Evolutionary conservation across 495 filamentous ascomycete species (phyloP), one percentile per base, ranked within the genome.

Genomic region (Hyaloscypha finlandica): DNA sequence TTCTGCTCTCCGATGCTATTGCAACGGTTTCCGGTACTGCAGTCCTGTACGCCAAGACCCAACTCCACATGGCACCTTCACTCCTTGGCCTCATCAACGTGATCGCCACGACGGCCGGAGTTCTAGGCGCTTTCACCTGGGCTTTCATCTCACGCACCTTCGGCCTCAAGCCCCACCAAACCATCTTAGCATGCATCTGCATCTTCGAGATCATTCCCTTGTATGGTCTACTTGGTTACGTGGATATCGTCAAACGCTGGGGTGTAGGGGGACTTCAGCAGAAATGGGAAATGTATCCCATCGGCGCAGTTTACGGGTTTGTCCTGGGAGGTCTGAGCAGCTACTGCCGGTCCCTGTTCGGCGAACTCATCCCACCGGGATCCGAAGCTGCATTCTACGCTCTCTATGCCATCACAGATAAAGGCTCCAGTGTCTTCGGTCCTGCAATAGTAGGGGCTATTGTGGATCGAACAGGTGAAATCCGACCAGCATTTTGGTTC

Each of bases 311-410:
- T 55, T 99, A 97, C 73, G 95, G 95, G 3, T 85, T 99, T 63
- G 93, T 97, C 4, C 87, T 99, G 61, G 95, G 94, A 19, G 95
- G 95, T 0, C 78, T 99, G n/a, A 92, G 90, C 45, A 91, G 90
- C 22, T 97, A 98, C 76, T 98, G 95, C 72, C 90, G 95, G 16
- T 94, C 91, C 72, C 83, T 99, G 51, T 99, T 89, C 73, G 94
- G 93, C 29, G 92, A 97, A 75, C 82, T 99, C 39, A 88, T 99
- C 70, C 95, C 95, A 29, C 92, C 93, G 0, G 95, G 95, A 12
- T 95, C 88, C 29, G 95, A 99, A 79, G 93, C 95, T 2, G 92
- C 95, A 0, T 99, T 99, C 75, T 99, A 94, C 76, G 93, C 95
- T 0, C 84, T 99, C 2, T 99, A 97, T 71, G 94, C 95, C 6